Evolutionary conservation across 345 rosid genomes (phyloP).

Genomic region (Brassica carinata): DNA sequence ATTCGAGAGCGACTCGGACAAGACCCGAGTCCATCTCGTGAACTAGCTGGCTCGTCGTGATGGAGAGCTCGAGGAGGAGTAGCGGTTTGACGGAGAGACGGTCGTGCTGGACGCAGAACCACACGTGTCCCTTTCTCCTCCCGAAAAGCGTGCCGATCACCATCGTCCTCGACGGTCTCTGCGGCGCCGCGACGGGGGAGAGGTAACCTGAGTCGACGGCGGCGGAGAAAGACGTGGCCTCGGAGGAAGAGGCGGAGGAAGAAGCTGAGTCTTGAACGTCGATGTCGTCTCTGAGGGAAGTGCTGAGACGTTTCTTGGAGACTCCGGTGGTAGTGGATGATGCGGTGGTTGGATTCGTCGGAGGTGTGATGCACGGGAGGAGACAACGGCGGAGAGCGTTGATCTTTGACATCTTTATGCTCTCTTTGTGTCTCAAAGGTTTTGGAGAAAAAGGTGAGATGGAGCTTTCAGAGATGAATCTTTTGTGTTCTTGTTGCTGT

Average conservation of each 20-base stretch:
- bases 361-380: constrained; percentile 66
- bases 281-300: constrained; percentile 68
- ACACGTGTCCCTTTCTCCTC: constrained; percentile 76
- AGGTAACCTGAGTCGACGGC: constrained; percentile 2
- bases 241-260: constrained; percentile 41
- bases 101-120: constrained; percentile 84
- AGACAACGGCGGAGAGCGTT: constrained; percentile 70
- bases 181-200: constrained; percentile 38
- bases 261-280: constrained; percentile 43
- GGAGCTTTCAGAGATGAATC: constrained; percentile 32
- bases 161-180: constrained; percentile 77
- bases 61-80: constrained; percentile 76
- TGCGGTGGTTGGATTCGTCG: constrained; percentile 39
- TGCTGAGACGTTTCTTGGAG: constrained; percentile 70
- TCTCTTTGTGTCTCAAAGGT: neutral
- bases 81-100: constrained; percentile 70
- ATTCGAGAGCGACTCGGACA: constrained; percentile 75
- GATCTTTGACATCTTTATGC: constrained; percentile 55
- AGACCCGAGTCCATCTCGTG: constrained; percentile 76
- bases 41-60: constrained; percentile 62
- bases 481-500: constrained; percentile 1
- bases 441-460: constrained; percentile 19
- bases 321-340: constrained; percentile 16
- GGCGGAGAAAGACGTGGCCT: constrained; percentile 19
- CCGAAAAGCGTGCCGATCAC: constrained; percentile 85